Conservation (phyloP, 768 basidiomycete genomes). For the Hirschioporus abietinus region DNA sequence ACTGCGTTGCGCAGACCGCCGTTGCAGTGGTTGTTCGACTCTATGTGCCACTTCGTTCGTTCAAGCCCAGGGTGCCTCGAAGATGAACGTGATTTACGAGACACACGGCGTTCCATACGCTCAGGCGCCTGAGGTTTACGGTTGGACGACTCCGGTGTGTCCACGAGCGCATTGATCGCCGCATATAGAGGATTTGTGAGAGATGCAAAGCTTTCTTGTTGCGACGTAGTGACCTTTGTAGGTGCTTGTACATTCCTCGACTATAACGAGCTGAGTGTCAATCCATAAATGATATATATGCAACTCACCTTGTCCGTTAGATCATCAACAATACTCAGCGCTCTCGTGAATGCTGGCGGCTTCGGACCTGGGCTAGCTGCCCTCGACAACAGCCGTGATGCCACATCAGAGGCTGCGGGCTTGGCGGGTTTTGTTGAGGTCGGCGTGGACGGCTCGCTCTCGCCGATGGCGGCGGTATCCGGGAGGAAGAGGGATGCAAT, state of each 20-base stretch:
- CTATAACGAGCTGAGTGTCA: constrained; percentile 2
- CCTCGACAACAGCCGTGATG: constrained; percentile 5
- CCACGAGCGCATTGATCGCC: constrained; percentile 4
- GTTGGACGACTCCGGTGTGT: constrained; percentile 20
- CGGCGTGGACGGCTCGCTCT: constrained; percentile 22
- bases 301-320: constrained; percentile 55
- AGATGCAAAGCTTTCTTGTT: constrained; percentile 3
- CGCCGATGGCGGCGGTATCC: constrained; percentile 59
- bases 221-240: not conserved
- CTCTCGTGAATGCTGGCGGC: constrained; percentile 26
- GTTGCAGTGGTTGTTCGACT: constrained; percentile 70
- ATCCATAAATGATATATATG: not conserved
- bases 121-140: constrained; percentile 24
- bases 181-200: not conserved
- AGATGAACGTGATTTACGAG: constrained; percentile 46
- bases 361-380: constrained; percentile 4
- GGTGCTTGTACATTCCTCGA: not conserved
- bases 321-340: constrained; percentile 71
- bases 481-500: constrained; percentile 86
- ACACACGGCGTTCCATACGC: constrained; percentile 23
- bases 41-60: constrained; percentile 36
- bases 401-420: constrained; percentile 3
- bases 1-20: constrained; percentile 83
- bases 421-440: not conserved
- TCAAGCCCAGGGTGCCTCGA: constrained; percentile 36